Evolutionary conservation across 2,329 filamentous ascomycete genomes (phyloP).

Genomic region (Fusarium veterinarium): DNA sequence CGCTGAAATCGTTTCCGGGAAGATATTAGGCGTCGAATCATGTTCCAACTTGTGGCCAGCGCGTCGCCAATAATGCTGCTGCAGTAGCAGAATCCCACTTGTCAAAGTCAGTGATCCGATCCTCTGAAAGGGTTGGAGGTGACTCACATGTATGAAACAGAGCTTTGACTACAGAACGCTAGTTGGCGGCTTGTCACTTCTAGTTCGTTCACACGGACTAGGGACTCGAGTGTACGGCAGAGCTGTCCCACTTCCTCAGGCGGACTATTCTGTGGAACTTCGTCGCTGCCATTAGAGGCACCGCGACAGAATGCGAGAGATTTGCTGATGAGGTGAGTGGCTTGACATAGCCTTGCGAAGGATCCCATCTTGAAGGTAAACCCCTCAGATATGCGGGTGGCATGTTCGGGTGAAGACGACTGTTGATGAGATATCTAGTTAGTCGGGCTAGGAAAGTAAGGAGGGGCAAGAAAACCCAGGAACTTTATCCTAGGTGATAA

Average conservation of each 20-base stretch:
- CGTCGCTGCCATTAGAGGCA: rapidly evolving
- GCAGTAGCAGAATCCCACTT: background rate
- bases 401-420: background rate
- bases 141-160: background rate
- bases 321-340: background rate
- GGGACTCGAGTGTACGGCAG: background rate
- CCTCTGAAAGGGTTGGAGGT: background rate
- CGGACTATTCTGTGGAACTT: rapidly evolving
- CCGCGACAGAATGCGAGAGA: background rate
- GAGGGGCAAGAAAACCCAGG: rapidly evolving
- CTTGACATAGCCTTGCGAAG: background rate
- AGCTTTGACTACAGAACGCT: background rate
- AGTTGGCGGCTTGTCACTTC: background rate
- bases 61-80: background rate
- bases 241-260: background rate
- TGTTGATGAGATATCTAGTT: rapidly evolving
- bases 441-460: rapidly evolving
- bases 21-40: background rate
- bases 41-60: background rate
- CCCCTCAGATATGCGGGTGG: background rate
- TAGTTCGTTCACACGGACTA: background rate
- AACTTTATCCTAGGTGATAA: background rate
- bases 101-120: background rate
- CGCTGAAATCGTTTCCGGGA: background rate
- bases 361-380: background rate